Evolutionary conservation across 306 rosid genomes (phyloP), one percentile per base, ranked within the genome.

Genomic region (Vigna radiata): DNA sequence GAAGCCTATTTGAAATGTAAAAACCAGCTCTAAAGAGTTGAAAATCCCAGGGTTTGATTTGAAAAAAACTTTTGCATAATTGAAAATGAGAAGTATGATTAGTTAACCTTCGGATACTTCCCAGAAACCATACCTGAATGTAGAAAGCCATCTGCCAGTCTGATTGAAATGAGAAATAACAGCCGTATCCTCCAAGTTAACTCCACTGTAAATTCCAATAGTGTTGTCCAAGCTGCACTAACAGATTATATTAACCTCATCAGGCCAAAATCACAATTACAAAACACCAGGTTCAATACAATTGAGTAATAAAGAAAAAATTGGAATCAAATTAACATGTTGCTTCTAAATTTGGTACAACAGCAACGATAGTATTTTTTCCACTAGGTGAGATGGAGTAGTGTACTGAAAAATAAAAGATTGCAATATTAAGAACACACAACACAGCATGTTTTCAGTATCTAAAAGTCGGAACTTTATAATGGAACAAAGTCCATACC

Each of bases 71-170:
- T 48, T 44, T n/a, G 19, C 72, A 2, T 4, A 10, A 71, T 4
- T 3, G 39, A 8, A 77, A 6, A 68, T 59, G n/a, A 18, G 3
- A 81, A 41, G 52, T 3, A 72, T 29, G 43, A 21, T 21, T 23
- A 17, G 54, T 11, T 66, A 62, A 62, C 25, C 43, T 37, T 78
- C 18, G n/a, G 61, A 61, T 84, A 75, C 27, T 54, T 49, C 27
- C 15, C n/a, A 54, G 62, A 83, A 76, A 43, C 44, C 81, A 36
- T 86, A 88, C 98, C 90, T 95, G 89, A 95, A 92, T 50, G 86
- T 19, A 48, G 94, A 78, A 79, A 92, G 37, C 97, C 97, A 95
- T 68, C 90, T 82, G 77, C 96, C 85, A 1, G 96, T 89, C 27
- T 63, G 88, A 82, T 92, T 95, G 43, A 82, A 1, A 60, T 92